These are phyloP conservation scores for Sorghum bicolor DNA, from an alignment of 176 grass and related monocot species.

Conservation along the genomic window Sorghum_bicolor_NCBIv3 NC_012878.2:51964501-51965000, in stretches of 20 bases:
- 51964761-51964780: neutral
- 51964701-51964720: too few relatives aligned
- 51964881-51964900: neutral
- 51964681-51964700: neutral
- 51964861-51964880: neutral
- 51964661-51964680: neutral
- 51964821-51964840: neutral
- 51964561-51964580: neutral
- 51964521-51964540: constrained; percentile 30
- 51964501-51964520: neutral
- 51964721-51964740: neutral
- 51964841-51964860: neutral
- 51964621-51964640: neutral
- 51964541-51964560: neutral
- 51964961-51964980: neutral
- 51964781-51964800: neutral
- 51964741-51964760: neutral
- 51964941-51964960: neutral
- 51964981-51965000: constrained; percentile 37
- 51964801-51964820: neutral
- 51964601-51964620: neutral
- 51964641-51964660: constrained; percentile 9
- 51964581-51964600: constrained; percentile 33
- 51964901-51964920: constrained; percentile 29
- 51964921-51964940: neutral